phyloP scores from a whole-genome alignment of 768 basidiomycete species.

The Leucocoprinus sp. region DNA sequence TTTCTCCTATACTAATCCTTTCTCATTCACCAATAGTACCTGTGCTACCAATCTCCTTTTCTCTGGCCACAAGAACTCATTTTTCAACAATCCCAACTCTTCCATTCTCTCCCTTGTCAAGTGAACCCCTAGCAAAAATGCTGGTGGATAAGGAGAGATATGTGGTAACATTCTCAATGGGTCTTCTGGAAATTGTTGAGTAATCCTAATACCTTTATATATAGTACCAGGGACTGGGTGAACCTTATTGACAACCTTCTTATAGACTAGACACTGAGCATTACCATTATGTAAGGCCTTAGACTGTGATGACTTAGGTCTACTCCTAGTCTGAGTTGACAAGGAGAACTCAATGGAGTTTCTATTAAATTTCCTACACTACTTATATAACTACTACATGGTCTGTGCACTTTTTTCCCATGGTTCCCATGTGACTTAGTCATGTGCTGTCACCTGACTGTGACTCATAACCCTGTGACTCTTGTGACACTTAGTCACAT shows the following conservation, averaged over 20 bases:
- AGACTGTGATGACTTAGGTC: no score
- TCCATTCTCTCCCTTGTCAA: slow-evolving; percentile 1
- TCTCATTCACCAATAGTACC: neutral
- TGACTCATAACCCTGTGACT: no score
- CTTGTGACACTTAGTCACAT: no score
- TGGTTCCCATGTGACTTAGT: no score
- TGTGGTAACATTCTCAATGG: neutral
- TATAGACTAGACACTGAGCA: slow-evolving; percentile 4
- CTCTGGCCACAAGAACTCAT: slow-evolving; percentile 3
- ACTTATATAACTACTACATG: no score
- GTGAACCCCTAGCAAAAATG: neutral
- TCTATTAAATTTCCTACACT: no score
- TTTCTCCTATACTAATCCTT: slow-evolving; percentile 11
- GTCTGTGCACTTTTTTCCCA: no score
- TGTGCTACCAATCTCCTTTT: neutral
- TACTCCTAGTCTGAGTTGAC: no score
- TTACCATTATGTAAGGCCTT: no score
- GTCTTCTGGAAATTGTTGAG: neutral
- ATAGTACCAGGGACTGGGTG: slow-evolving; percentile 4
- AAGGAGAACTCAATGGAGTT: no score
- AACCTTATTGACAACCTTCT: slow-evolving; percentile 9
- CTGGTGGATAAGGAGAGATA: neutral
- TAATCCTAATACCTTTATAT: neutral
- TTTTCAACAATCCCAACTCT: neutral
- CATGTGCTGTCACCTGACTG: no score